phyloP scores from a whole-genome alignment of 169 alveolate species.

The Babesia ovis region DNA sequence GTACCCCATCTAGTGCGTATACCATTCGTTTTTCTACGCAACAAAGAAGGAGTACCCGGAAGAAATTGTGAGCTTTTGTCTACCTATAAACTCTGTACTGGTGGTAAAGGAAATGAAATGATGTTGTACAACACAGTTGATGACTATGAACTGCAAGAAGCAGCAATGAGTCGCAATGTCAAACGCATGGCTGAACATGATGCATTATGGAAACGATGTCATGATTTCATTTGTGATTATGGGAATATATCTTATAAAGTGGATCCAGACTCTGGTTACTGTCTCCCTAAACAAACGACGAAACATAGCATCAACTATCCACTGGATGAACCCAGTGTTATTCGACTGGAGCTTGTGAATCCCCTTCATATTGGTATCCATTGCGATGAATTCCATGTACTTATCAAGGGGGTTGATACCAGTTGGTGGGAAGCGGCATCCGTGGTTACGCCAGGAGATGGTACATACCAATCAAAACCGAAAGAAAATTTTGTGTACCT shows the following conservation, averaged over 20 bases:
- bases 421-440: conserved; percentile 39
- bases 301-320: not conserved
- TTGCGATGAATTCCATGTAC: conserved; percentile 53
- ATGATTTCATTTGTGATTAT: conserved; percentile 26
- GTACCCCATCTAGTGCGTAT: conserved; percentile 56
- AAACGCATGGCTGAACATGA: conserved; percentile 11
- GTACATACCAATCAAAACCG: not conserved
- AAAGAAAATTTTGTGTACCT: conserved; percentile 30
- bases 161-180: conserved; percentile 6
- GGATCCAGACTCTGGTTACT: conserved; percentile 18
- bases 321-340: not conserved
- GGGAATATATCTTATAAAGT: conserved; percentile 34
- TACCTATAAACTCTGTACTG: not conserved
- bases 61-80: conserved; percentile 22
- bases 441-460: not conserved
- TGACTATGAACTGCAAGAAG: conserved; percentile 21
- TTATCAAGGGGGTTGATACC: conserved; percentile 8
- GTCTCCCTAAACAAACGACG: conserved; percentile 13
- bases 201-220: conserved; percentile 16
- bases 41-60: conserved; percentile 54
- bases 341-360: conserved; percentile 35
- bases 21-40: conserved; percentile 46
- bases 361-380: conserved; percentile 54
- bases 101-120: not conserved
- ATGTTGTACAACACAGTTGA: conserved; percentile 15